phyloP scores from a whole-genome alignment of 257 asterid genomes.

The Solanum commersonii region DNA sequence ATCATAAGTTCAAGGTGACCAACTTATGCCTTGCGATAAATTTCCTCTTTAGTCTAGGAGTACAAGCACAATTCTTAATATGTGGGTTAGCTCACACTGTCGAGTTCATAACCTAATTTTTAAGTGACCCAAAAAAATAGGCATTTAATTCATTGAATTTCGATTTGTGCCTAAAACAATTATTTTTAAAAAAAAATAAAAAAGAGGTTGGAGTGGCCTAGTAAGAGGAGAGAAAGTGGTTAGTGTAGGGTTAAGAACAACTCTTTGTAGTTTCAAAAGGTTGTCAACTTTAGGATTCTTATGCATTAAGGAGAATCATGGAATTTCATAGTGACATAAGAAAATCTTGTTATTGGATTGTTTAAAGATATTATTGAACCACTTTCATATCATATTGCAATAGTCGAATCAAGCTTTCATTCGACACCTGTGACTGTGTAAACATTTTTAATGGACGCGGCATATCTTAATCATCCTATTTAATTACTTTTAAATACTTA shows the following conservation, averaged over 20 bases:
- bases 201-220: neutral
- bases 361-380: neutral
- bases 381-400: neutral
- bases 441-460: neutral
- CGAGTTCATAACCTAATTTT: too few species aligned
- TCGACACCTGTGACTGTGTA: neutral
- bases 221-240: neutral
- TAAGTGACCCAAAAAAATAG: too few species aligned
- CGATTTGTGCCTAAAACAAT: too few species aligned
- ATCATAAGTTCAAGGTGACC: too few species aligned
- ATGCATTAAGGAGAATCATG: neutral
- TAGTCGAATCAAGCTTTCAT: neutral
- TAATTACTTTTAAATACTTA: neutral
- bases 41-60: too few species aligned
- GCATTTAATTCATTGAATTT: too few species aligned
- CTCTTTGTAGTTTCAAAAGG: neutral
- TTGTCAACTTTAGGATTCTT: neutral
- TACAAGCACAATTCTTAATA: too few species aligned
- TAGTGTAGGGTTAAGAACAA: neutral
- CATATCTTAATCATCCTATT: neutral
- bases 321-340: neutral
- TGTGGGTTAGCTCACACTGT: too few species aligned
- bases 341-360: neutral
- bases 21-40: too few species aligned
- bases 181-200: too few species aligned